phyloP scores from a whole-genome alignment of 495 filamentous ascomycete species.

The Friedmanniomyces endolithicus region DNA sequence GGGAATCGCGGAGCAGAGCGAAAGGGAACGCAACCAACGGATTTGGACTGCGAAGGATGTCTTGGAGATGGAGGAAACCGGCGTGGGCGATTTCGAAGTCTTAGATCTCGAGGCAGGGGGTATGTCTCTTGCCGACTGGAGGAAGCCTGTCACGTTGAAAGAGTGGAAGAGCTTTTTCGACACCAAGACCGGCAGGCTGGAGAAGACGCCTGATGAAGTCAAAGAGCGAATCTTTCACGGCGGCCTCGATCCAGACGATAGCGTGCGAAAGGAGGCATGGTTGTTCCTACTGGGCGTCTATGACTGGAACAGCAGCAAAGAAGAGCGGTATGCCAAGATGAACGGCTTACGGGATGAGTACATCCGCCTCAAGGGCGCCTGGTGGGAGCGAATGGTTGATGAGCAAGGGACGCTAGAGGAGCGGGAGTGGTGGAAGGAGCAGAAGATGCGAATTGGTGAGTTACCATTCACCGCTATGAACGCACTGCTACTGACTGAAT shows the following conservation, averaged over 20 bases:
- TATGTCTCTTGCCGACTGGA: conserved; percentile 55
- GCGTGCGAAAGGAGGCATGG: conserved; percentile 92
- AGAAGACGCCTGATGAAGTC: conserved; percentile 75
- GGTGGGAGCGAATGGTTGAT: conserved; percentile 92
- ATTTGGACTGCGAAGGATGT: conserved; percentile 92
- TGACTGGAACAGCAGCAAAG: conserved; percentile 72
- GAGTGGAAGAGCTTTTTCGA: conserved; percentile 90
- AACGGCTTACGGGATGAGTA: conserved; percentile 88
- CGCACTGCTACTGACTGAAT: conserved; percentile 2
- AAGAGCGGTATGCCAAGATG: conserved; percentile 67
- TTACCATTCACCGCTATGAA: background rate
- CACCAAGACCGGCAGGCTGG: conserved; percentile 52
- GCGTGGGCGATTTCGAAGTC: conserved; percentile 90
- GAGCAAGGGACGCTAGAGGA: conserved; percentile 60
- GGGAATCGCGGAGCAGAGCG: conserved; percentile 94
- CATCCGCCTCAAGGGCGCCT: conserved; percentile 80
- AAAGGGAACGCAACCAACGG: conserved; percentile 65
- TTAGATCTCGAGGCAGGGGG: conserved; percentile 67
- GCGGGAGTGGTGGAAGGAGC: conserved; percentile 91
- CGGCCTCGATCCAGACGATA: conserved; percentile 76
- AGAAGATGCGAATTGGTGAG: conserved; percentile 84
- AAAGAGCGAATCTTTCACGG: conserved; percentile 96
- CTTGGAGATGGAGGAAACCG: conserved; percentile 83
- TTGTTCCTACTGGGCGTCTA: conserved; percentile 84
- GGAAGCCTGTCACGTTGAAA: conserved; percentile 62